A percentile compares a stretch with the other conserved stretches of the same genome.
Evolutionary conservation across 306 rosid genomes (phyloP).

Genomic region (Rubus parviflorus): DNA sequence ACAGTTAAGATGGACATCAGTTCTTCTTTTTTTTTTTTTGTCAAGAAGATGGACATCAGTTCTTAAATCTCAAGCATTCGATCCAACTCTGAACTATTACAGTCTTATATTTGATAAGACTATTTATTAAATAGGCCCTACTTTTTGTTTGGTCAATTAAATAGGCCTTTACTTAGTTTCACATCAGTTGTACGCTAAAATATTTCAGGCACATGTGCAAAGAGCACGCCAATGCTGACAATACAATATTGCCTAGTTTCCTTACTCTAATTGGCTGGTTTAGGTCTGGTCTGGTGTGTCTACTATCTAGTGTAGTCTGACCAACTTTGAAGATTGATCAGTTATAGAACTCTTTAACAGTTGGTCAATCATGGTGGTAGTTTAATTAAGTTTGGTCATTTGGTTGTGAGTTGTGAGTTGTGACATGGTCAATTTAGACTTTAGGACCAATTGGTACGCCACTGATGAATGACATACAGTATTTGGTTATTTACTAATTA

Average conservation of each 20-base stretch:
- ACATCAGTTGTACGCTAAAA: neutral
- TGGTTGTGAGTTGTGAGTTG: neutral
- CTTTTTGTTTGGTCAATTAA: too few species aligned
- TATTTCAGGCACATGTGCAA: neutral
- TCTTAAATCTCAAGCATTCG: neutral
- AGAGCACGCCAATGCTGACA: slow-evolving; percentile 5
- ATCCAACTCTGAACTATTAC: neutral
- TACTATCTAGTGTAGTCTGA: neutral
- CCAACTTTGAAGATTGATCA: neutral
- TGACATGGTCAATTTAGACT: neutral
- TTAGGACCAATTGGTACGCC: neutral
- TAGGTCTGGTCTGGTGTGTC: neutral
- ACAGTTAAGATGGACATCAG: neutral
- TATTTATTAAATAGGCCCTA: too few species aligned
- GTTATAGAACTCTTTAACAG: neutral
- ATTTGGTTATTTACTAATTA: neutral
- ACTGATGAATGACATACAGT: neutral
- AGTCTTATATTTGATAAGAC: neutral
- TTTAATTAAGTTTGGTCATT: neutral
- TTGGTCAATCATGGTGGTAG: neutral
- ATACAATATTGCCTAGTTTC: neutral
- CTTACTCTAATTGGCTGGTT: neutral
- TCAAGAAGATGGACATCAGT: neutral
- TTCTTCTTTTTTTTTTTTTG: too few species aligned
- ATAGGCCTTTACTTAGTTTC: neutral